Evolutionary conservation across 352 stramenopile species (phyloP).

Genomic region (Globisporangium spiculum): DNA sequence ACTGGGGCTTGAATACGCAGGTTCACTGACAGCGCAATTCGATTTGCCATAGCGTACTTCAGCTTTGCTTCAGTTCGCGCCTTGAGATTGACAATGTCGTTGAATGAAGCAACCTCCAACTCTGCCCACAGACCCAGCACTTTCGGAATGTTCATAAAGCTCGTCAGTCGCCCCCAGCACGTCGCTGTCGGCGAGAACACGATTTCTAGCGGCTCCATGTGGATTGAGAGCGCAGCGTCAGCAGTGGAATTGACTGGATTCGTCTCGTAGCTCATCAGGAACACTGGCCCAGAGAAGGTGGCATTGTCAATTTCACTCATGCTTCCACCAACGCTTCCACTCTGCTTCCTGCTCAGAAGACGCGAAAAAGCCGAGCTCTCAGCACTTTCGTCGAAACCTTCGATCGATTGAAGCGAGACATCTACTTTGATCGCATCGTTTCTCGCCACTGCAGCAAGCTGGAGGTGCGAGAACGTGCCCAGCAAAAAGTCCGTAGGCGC

Average conservation of each 20-base stretch:
- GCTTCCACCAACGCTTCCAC: constrained; percentile 24
- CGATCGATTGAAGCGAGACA: constrained; percentile 83
- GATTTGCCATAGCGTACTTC: constrained; percentile 88
- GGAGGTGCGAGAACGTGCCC: constrained; percentile 73
- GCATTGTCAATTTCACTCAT: constrained; percentile 51
- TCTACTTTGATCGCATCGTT: constrained; percentile 76
- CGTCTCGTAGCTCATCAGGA: constrained; percentile 84
- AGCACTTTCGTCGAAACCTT: constrained; percentile 85
- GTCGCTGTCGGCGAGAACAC: constrained; percentile 80
- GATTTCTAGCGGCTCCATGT: constrained; percentile 86
- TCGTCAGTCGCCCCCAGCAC: constrained; percentile 74
- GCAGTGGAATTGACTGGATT: constrained; percentile 59
- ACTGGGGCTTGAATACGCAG: constrained; percentile 84
- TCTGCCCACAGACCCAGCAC: constrained; percentile 81
- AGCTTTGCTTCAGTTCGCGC: constrained; percentile 84
- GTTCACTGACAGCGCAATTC: constrained; percentile 74
- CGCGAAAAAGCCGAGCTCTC: constrained; percentile 81
- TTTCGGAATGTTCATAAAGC: constrained; percentile 77
- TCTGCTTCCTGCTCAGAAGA: constrained; percentile 69
- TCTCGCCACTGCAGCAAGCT: constrained; percentile 65
- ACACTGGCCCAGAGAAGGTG: constrained; percentile 72
- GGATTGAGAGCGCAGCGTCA: constrained; percentile 74
- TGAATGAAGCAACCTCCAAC: constrained; percentile 86
- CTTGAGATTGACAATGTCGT: constrained; percentile 89
- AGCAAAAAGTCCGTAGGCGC: constrained; percentile 74